Base-by-base conservation (phyloP, 2,329 filamentous ascomycete species). In the Achaetomium macrosporum region DNA sequence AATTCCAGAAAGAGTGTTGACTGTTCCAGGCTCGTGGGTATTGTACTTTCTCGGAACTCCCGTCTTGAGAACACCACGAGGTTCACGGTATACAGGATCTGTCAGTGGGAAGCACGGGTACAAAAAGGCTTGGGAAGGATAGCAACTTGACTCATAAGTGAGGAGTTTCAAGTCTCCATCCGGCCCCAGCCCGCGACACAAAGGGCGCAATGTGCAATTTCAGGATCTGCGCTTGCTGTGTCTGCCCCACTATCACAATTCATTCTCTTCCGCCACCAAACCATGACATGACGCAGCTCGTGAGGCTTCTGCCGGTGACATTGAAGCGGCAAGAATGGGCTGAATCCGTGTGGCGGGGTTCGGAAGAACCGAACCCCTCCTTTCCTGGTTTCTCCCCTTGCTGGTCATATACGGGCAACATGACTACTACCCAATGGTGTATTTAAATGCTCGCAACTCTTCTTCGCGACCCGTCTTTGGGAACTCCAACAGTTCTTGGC, bases 141-240 rank as follows among this genome's bases (percentile, higher is more conserved):
- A n/a, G n/a, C 17, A 40, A 15, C 53, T 42, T 58, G 53, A 58
- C 53, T 58, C 56, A 58, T 58, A 56, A 12, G 8, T 39, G 50
- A 40, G 41, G 29, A 52, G 49, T 35, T 45, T 48, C 51, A 36
- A 56, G 44, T 42, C 47, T 40, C 47, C 47, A 36, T 51, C 30
- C 19, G 25, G 43, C 37, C 47, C 49, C 41, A 17, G 44, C 42
- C 53, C 40, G 44, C 42, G 47, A 50, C 50, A 57, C 52, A 46
- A 56, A 50, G 47, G 36, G 44, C n/a, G n/a, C 48, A 19, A 16
- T 45, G 41, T 46, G 47, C 49, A 50, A 44, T 42, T 46, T 40
- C 47, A 31, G 16, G 35, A 36, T 42, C 52, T 47, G 31, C 25
- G 36, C 40, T 55, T 47, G 42, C 42, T 46, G 48, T 37, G 42